Conservation (phyloP, 2,329 filamentous ascomycete species). For the Penicillium sp. region DNA sequence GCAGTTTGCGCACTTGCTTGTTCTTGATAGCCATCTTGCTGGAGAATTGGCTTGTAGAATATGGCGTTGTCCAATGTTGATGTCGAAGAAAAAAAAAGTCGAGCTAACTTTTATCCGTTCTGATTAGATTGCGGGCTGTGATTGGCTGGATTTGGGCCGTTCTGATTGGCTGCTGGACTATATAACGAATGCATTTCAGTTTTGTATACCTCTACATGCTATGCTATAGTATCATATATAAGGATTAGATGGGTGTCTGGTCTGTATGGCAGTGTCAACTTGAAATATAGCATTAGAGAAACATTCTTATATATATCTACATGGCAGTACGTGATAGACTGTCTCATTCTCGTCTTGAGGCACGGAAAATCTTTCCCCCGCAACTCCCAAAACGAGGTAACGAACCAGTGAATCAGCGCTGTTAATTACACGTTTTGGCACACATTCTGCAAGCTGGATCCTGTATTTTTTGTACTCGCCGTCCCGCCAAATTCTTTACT, state of each 20-base stretch:
- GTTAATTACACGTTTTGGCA: not conserved
- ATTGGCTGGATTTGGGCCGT: not conserved
- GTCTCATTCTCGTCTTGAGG: not conserved
- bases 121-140: conserved; percentile 3
- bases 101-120: conserved; percentile 1
- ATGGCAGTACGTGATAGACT: too few relatives aligned
- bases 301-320: too few relatives aligned
- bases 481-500: not conserved
- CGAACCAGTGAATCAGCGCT: not conserved
- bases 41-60: not conserved
- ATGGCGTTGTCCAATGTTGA: not conserved
- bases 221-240: too few relatives aligned
- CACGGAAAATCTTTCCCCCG: not conserved
- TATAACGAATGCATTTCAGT: not conserved
- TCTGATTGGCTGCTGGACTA: not conserved
- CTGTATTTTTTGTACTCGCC: conserved; percentile 12
- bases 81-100: conserved; percentile 20
- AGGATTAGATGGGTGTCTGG: too few relatives aligned
- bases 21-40: conserved; percentile 59
- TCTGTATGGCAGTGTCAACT: too few relatives aligned
- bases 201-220: too few relatives aligned
- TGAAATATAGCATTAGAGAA: too few relatives aligned
- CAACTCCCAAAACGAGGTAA: not conserved
- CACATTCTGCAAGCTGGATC: not conserved
- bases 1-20: conserved; percentile 72